Base-by-base conservation (phyloP, 2,329 filamentous ascomycete genomes). In the Tolypocladium amazonense region DNA sequence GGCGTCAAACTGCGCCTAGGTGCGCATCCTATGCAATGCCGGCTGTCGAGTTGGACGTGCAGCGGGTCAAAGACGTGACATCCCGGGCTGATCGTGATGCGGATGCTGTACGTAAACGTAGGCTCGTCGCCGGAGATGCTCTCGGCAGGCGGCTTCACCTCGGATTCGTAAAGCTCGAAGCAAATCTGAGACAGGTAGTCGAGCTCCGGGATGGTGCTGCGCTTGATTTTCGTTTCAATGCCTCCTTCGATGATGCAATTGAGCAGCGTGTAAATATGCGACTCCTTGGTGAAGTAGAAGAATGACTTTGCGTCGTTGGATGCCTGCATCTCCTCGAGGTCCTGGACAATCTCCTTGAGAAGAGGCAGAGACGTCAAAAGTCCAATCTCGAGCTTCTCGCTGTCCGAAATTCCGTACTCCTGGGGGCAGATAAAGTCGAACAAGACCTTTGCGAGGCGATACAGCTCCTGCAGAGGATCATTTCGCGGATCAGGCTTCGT, bases 221-320 rank as follows among this genome's bases (percentile, higher is more conserved):
- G 88, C 67, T 91, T 89, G 70, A 99, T 97, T 77, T 99, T 99
- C 30, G 93, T 97, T 70, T 95, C 89, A 65, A 99, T 90, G 37
- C 94, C 95, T 62, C 95, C 94, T 73, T 99, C 94, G 33, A 99
- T 83, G 66, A 99, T 97, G 72, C 93, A 97, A 73, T 99, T 99
- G 61, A 99, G 84, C 6, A 99, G 82, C 6, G 94, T 99, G 77
- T 99, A 99, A 64, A 99, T 97, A 72, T 99, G 94, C 0, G 91
- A 96, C 75, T 99, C 94, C 74, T 99, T 99, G 64, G 94, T 99
- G 74, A 99, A 99, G 77, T 99, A 99, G 75, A 97, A 90, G 79
- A 97, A 97, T 1, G 89, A 93, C 71, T 97, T 97, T 53, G 92
- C 92, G 65, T 95, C 90, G 58, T 93, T 88, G 0, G 90, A 95